Evolutionary conservation across 371 early-diverging fungal species (phyloP).

Genomic region (Amoeboaphelidium protococcarum): DNA sequence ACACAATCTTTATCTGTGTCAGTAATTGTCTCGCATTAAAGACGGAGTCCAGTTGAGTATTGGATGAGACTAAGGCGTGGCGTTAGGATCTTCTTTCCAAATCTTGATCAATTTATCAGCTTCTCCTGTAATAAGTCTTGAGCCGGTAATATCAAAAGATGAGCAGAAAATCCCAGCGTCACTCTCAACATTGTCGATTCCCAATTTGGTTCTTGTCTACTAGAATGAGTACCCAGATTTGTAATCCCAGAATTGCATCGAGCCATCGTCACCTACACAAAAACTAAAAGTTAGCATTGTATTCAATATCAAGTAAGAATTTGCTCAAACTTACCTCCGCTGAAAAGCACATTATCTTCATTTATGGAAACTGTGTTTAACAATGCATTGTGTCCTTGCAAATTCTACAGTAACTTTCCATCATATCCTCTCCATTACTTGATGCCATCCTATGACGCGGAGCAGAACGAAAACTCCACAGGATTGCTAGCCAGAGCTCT

Average conservation of each 20-base stretch:
- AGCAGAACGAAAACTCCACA: slow-evolving; percentile 73
- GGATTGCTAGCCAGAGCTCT: slow-evolving; percentile 73
- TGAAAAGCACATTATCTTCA: slow-evolving; percentile 68
- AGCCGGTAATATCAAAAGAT: slow-evolving; percentile 76
- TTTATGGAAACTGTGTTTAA: slow-evolving; percentile 69
- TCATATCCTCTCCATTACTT: slow-evolving; percentile 88
- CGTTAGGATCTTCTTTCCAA: slow-evolving; percentile 35
- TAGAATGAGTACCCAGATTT: slow-evolving; percentile 84
- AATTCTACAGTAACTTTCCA: slow-evolving; percentile 78
- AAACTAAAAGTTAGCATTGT: too few relatives aligned
- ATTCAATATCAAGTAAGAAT: too few relatives aligned
- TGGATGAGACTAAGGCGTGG: background rate
- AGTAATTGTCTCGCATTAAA: background rate
- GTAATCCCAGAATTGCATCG: slow-evolving; percentile 90
- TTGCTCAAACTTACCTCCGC: slow-evolving; percentile 50
- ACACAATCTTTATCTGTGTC: background rate
- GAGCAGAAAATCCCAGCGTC: slow-evolving; percentile 86
- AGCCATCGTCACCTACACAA: slow-evolving; percentile 52
- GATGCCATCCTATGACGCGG: slow-evolving; percentile 68
- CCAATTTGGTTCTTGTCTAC: slow-evolving; percentile 44
- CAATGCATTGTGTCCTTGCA: slow-evolving; percentile 59
- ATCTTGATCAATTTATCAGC: slow-evolving; percentile 96
- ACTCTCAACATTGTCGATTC: slow-evolving; percentile 85
- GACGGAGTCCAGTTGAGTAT: background rate
- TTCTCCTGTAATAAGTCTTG: slow-evolving; percentile 84